phyloP scores from a whole-genome alignment of 306 rosid genomes.

The Urtica urens region DNA sequence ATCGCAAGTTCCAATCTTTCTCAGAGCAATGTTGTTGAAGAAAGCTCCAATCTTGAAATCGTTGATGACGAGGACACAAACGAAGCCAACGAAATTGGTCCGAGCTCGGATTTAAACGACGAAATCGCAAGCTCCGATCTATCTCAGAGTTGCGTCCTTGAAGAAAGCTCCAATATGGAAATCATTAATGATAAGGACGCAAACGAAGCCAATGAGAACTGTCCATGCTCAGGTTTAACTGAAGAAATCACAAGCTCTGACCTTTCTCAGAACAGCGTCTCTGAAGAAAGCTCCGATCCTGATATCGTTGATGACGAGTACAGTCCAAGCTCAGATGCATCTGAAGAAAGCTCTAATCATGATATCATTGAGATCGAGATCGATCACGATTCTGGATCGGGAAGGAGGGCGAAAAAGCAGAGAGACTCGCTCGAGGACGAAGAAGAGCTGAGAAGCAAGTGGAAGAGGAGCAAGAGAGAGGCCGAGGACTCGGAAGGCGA shows the following conservation, averaged over 20 bases:
- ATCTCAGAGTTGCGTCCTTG: neutral
- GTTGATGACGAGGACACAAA: too few relatives aligned
- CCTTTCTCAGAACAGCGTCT: neutral
- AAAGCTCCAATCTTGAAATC: too few relatives aligned
- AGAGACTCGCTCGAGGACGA: neutral
- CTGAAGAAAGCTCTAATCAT: too few relatives aligned
- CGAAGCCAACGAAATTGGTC: neutral
- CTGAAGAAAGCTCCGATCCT: neutral
- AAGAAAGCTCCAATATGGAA: conserved; percentile 4
- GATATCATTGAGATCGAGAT: neutral
- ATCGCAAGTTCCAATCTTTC: too few relatives aligned
- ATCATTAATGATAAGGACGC: neutral
- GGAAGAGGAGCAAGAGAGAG: conserved; percentile 30
- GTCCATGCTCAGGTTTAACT: too few relatives aligned
- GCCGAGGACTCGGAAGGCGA: conserved; percentile 39
- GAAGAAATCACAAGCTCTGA: neutral
- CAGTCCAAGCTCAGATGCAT: neutral
- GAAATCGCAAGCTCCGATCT: neutral
- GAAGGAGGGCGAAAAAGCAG: conserved; percentile 9
- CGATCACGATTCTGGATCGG: too few relatives aligned
- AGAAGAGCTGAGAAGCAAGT: conserved; percentile 24
- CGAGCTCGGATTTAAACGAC: neutral
- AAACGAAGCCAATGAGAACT: too few relatives aligned
- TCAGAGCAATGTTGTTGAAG: too few relatives aligned
- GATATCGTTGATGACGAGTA: neutral